Evolutionary conservation across 129 eudicot species (phyloP).

Genomic region (Solidago caesia): DNA sequence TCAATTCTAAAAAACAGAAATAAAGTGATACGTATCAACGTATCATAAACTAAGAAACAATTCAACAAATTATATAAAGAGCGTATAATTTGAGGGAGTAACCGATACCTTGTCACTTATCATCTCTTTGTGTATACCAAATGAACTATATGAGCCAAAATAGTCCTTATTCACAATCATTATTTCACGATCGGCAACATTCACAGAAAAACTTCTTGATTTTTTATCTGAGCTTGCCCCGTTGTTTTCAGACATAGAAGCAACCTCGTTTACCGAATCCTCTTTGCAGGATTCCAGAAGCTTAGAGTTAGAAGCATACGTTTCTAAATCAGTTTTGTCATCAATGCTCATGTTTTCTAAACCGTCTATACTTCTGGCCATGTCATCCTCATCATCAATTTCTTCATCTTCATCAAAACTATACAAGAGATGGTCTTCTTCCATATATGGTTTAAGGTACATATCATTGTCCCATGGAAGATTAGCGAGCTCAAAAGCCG

Average conservation of each 20-base stretch:
- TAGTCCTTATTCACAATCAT: conserved; percentile 63
- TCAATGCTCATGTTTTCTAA: conserved; percentile 37
- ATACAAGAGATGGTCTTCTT: conserved; percentile 70
- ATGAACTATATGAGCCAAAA: conserved; percentile 80
- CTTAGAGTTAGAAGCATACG: conserved; percentile 9
- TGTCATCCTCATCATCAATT: conserved; percentile 56
- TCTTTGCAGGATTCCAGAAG: conserved; percentile 26
- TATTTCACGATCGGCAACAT: conserved; percentile 38
- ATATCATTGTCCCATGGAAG: conserved; percentile 69
- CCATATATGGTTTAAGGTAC: conserved; percentile 68
- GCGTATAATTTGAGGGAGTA: background rate
- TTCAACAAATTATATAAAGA: background rate
- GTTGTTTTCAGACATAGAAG: conserved; percentile 23
- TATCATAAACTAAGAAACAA: background rate
- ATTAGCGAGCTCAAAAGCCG: conserved; percentile 25
- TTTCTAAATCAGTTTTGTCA: conserved; percentile 30
- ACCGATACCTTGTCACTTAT: conserved; percentile 77
- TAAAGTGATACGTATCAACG: too few relatives aligned
- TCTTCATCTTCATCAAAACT: conserved; percentile 74
- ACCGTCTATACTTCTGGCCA: conserved; percentile 14
- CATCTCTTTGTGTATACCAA: conserved; percentile 92
- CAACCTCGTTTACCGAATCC: conserved; percentile 36
- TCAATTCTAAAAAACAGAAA: background rate
- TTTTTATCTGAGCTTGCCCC: conserved; percentile 23
- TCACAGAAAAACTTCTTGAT: conserved; percentile 22